Conservation (phyloP, 2,329 filamentous ascomycete species). For the Mycogone perniciosa region DNA sequence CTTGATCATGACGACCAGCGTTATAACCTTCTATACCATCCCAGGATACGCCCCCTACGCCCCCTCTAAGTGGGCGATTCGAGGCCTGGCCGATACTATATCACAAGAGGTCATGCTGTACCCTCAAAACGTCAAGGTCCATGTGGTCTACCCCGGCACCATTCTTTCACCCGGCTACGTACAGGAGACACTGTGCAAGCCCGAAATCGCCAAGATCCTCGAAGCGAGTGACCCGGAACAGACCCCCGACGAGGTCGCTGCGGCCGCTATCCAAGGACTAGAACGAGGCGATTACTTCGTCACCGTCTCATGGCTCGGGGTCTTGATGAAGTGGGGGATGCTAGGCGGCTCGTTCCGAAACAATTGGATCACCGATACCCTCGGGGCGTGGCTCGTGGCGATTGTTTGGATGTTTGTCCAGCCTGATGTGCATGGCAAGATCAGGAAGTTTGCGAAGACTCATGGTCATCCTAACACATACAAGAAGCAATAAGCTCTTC, state of each 20-base stretch:
- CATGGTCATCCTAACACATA: slow-evolving; percentile 53
- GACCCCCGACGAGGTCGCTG: slow-evolving; percentile 71
- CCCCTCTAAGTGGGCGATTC: slow-evolving; percentile 78
- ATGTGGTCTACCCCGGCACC: slow-evolving; percentile 76
- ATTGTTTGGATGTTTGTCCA: slow-evolving; percentile 54
- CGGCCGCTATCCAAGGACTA: slow-evolving; percentile 61
- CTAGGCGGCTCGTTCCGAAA: slow-evolving; percentile 52
- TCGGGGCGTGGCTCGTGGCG: slow-evolving; percentile 47
- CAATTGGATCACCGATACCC: slow-evolving; percentile 53
- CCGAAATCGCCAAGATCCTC: slow-evolving; percentile 67
- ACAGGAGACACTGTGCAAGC: slow-evolving; percentile 72
- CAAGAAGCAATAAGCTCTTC: slow-evolving; percentile 21
- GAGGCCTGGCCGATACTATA: slow-evolving; percentile 75
- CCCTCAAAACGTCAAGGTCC: slow-evolving; percentile 72
- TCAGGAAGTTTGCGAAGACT: slow-evolving; percentile 49
- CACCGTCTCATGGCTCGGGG: slow-evolving; percentile 66
- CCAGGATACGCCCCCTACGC: slow-evolving; percentile 80
- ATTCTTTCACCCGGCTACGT: slow-evolving; percentile 72
- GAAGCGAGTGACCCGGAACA: slow-evolving; percentile 80
- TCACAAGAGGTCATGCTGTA: slow-evolving; percentile 82
- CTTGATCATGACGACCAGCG: slow-evolving; percentile 80
- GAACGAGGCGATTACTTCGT: slow-evolving; percentile 77
- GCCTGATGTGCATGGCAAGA: slow-evolving; percentile 50
- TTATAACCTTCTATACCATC: slow-evolving; percentile 67
- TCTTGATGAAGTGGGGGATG: slow-evolving; percentile 59